Evolutionary conservation across 495 filamentous ascomycete genomes (phyloP), one percentile per base, ranked within the genome.

Genomic region (Peziza echinospora): DNA sequence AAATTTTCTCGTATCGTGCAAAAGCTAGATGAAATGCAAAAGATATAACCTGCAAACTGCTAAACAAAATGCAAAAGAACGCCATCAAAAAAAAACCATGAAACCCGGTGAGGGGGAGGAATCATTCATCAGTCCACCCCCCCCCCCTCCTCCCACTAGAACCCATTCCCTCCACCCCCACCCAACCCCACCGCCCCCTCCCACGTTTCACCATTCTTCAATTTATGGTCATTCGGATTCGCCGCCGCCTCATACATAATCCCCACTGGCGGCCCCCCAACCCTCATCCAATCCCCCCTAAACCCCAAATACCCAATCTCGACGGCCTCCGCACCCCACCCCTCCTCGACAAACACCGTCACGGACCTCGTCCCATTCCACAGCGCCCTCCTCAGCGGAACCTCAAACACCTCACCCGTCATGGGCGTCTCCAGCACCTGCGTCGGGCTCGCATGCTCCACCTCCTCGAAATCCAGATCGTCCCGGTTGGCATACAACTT

Each of bases 181-280:
- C 56, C 57, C 40, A 55, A 34, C 16, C 56, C 56, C 40, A 59
- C 43, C 24, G 46, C 45, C 6, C 56, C 56, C 47, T 59, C 49
- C 21, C 58, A 43, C 16, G 50, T 45, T 0, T 51, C 53, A 6
- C 49, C 48, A 2, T 56, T 53, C 8, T 53, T 26, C 26, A 53
- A 55, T 30, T 56, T 67, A 65, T 96, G 89, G 64, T 97, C 89
- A 46, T 61, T 70, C 13, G 87, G 87, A 54, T 93, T 93, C 24
- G 89, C 78, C 13, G 89, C 86, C 17, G 83, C 80, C 70, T 97
- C 89, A 61, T 96, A 97, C 42, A 92, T 52, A 51, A 93, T 80
- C 49, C 78, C 81, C 4, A 80, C 64, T 11, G 89, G 84, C 58
- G 91, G 85, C 40, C 80, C 71, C 17, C 77, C 84, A 54, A 92